Evolutionary conservation across 208 protist species (phyloP).

Genomic region (Acanthamoeba divionensis): DNA sequence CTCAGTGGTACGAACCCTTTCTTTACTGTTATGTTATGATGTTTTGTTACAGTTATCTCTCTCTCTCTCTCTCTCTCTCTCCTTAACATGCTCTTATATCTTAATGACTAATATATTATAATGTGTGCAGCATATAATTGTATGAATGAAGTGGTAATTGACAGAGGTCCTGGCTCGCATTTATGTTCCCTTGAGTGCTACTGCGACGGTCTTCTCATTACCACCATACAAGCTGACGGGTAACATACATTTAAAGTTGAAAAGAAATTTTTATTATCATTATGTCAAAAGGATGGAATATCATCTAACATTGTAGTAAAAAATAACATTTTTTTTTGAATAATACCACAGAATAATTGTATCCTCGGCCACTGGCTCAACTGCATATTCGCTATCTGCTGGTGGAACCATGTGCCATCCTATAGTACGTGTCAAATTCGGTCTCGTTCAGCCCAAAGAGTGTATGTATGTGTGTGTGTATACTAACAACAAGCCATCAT

Average conservation of each 20-base stretch:
- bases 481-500: too few relatives aligned
- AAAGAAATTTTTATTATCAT: too few relatives aligned
- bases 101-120: neutral
- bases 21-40: neutral
- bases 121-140: neutral
- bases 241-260: neutral
- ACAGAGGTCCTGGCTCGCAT: slow-evolving; percentile 73
- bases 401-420: slow-evolving; percentile 87
- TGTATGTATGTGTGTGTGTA: neutral
- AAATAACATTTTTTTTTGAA: neutral
- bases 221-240: slow-evolving; percentile 78
- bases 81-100: neutral
- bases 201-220: slow-evolving; percentile 74
- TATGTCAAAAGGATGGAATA: too few relatives aligned
- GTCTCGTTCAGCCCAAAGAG: neutral
- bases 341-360: slow-evolving; percentile 81
- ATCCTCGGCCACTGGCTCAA: slow-evolving; percentile 86
- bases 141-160: slow-evolving; percentile 82
- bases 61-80: neutral
- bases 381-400: slow-evolving; percentile 79
- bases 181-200: slow-evolving; percentile 74
- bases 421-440: slow-evolving; percentile 72
- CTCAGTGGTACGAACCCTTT: neutral
- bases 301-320: neutral
- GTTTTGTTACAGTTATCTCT: neutral